Evolutionary conservation across 2,329 filamentous ascomycete genomes (phyloP).

Genomic region (Trichoderma endophyticum): DNA sequence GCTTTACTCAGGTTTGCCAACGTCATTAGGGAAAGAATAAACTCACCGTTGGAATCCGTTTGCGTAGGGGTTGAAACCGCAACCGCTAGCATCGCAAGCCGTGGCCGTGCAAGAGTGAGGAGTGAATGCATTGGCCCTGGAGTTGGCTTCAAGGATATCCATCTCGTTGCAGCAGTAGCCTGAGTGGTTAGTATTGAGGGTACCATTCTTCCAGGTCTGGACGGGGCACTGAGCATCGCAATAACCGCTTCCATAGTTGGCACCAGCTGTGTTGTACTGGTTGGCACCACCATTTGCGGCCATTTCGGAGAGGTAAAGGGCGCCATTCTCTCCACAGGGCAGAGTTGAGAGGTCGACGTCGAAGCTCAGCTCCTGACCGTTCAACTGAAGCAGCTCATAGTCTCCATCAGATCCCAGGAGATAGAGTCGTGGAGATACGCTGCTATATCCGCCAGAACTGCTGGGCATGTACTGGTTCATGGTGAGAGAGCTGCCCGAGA

Average conservation of each 20-base stretch:
- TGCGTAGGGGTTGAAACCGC: constrained; percentile 43
- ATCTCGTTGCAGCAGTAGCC: constrained; percentile 54
- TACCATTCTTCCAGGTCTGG: constrained; percentile 47
- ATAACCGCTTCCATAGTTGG: constrained; percentile 61
- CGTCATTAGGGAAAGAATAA: background rate
- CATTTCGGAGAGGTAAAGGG: constrained; percentile 58
- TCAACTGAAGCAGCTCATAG: constrained; percentile 60
- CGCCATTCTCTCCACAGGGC: constrained; percentile 66
- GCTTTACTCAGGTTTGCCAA: background rate
- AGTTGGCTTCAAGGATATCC: constrained; percentile 56
- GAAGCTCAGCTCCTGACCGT: constrained; percentile 61
- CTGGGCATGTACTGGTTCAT: constrained; percentile 30
- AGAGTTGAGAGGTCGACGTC: constrained; percentile 64
- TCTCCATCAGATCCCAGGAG: constrained; percentile 52
- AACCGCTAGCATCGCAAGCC: constrained; percentile 45
- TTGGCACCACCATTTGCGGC: constrained; percentile 58
- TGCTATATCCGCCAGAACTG: constrained; percentile 25
- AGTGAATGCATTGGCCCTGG: constrained; percentile 41
- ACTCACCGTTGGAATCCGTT: constrained; percentile 23
- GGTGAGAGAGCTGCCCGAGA: constrained; percentile 30
- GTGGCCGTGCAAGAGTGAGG: constrained; percentile 47
- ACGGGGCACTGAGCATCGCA: constrained; percentile 60
- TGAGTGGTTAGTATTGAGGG: constrained; percentile 31
- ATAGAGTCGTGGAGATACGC: constrained; percentile 50
- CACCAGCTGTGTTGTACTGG: constrained; percentile 53